phyloP scores from a whole-genome alignment of 257 asterid genomes.

The Salvia rosmarinus region DNA sequence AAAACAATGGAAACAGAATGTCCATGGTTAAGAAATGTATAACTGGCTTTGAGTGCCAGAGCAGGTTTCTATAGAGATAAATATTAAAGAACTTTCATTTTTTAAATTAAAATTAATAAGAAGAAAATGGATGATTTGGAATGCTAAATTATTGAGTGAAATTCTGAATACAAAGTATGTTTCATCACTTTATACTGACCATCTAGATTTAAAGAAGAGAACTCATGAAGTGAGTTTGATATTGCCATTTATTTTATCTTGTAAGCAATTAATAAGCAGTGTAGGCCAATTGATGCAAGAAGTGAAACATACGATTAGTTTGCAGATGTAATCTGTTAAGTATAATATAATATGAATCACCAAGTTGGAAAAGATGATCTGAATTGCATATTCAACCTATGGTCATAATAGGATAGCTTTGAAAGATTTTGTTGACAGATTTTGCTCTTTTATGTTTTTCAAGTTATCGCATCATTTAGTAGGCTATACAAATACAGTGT shows the following conservation, averaged over 20 bases:
- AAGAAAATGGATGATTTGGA: too few relatives aligned
- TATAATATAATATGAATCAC: too few relatives aligned
- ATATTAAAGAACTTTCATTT: background rate
- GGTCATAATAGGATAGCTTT: background rate
- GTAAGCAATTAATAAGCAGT: background rate
- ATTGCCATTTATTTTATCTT: background rate
- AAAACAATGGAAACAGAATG: slow-evolving; percentile 10
- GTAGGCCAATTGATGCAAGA: background rate
- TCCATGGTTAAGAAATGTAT: background rate
- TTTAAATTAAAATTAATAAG: too few relatives aligned
- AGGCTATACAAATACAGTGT: background rate
- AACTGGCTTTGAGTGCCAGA: background rate
- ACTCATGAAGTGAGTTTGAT: background rate
- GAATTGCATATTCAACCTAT: background rate
- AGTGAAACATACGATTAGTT: background rate
- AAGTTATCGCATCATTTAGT: background rate
- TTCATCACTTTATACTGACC: background rate
- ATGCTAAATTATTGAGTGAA: background rate
- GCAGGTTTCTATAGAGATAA: background rate
- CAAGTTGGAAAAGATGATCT: background rate
- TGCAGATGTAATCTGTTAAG: too few relatives aligned
- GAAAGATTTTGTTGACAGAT: background rate
- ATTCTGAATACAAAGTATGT: background rate
- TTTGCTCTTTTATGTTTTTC: background rate
- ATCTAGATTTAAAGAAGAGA: background rate